Conservation (phyloP, 73 alveolate genomes). For the Paramecium sexaurelia region DNA sequence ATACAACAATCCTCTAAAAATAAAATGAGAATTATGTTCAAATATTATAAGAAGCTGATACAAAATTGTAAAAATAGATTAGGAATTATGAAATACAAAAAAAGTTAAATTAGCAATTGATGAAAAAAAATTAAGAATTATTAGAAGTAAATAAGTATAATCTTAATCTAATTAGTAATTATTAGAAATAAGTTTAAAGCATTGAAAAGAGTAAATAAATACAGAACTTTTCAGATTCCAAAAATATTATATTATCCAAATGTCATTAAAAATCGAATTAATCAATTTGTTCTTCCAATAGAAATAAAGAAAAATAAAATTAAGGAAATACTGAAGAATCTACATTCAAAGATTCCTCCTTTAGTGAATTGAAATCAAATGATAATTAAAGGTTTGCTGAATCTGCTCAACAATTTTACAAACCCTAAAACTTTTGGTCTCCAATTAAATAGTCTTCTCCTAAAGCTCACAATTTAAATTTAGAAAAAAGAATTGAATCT, state of each 20-base stretch:
- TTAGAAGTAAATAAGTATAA: constrained; percentile 2
- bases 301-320: not conserved
- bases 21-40: not conserved
- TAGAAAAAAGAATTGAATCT: not conserved
- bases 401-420: not conserved
- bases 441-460: not conserved
- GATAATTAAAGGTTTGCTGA: not conserved
- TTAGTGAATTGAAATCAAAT: not conserved
- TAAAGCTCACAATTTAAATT: not conserved
- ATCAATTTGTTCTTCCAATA: not conserved
- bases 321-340: not conserved
- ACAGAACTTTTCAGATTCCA: not conserved
- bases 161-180: not conserved
- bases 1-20: not conserved
- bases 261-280: not conserved
- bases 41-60: not conserved
- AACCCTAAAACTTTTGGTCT: not conserved
- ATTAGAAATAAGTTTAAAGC: not conserved
- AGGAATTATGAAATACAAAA: constrained; percentile 42
- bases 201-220: not conserved
- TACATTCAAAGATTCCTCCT: not conserved
- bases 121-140: not conserved
- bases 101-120: not conserved
- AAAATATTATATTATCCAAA: not conserved
- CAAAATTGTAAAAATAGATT: not conserved